phyloP scores from a whole-genome alignment of 306 rosid species.

The Dalbergia cochinchinensis region DNA sequence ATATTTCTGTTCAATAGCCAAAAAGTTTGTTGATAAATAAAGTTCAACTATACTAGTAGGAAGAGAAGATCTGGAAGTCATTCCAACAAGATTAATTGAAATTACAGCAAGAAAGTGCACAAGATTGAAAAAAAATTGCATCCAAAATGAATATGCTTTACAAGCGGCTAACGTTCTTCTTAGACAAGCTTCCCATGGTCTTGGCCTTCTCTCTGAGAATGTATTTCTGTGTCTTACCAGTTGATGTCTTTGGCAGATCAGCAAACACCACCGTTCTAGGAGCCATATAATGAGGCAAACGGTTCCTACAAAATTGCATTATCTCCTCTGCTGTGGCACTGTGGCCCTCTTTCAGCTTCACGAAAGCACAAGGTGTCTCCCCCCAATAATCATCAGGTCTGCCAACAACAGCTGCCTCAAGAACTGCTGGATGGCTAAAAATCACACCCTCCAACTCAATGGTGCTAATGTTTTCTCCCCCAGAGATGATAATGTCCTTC shows the following conservation, averaged over 20 bases:
- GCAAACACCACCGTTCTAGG: slow-evolving; percentile 74
- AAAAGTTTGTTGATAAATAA: no score
- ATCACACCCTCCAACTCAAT: slow-evolving; percentile 86
- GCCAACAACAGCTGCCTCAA: slow-evolving; percentile 84
- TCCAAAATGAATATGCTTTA: slow-evolving; percentile 30
- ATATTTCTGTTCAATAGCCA: no score
- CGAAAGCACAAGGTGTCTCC: slow-evolving; percentile 92
- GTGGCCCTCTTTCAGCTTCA: slow-evolving; percentile 73
- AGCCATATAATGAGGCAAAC: slow-evolving; percentile 80
- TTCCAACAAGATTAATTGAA: no score
- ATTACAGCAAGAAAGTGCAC: no score
- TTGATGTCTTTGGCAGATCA: slow-evolving; percentile 86
- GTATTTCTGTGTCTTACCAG: slow-evolving; percentile 85
- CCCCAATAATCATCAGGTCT: slow-evolving; percentile 91
- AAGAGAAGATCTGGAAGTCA: no score
- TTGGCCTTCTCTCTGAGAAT: slow-evolving; percentile 70
- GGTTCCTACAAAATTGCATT: slow-evolving; percentile 61
- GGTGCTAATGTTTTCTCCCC: slow-evolving; percentile 93
- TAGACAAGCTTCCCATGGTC: slow-evolving; percentile 77
- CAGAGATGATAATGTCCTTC: slow-evolving; percentile 87
- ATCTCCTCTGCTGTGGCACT: slow-evolving; percentile 64
- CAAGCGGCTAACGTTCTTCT: slow-evolving; percentile 61
- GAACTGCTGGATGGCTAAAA: slow-evolving; percentile 73
- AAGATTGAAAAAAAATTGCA: no score
- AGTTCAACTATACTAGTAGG: no score